Evolutionary conservation across 2,329 filamentous ascomycete species (phyloP), one percentile per base, ranked within the genome.

Genomic region (Capronia americana): DNA sequence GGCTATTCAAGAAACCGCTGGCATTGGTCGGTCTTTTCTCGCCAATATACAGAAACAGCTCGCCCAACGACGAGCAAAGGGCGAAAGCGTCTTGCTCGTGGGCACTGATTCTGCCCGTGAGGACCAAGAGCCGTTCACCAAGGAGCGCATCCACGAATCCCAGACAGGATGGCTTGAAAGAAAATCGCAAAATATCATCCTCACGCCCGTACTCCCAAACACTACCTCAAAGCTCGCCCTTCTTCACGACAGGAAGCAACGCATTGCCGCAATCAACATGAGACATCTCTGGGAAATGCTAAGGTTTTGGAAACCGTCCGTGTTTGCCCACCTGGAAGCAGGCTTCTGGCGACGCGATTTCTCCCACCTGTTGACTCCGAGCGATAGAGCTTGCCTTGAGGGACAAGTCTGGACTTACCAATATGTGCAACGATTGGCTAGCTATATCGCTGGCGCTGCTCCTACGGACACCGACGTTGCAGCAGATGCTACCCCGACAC

Each of bases 21-120:
- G 85, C 5, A 88, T 92, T 65, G 92, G 92, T 11, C 83, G 86
- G 1, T 84, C 86, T 24, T 85, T 98, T 34, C 79, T 97, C 7
- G 81, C 83, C 48, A 87, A 89, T 65, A 80, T 99, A 12, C 88
- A 91, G 61, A 85, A 86, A 56, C 82, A 90, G 6, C 87, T 96
- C 28, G 89, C 93, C 72, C 85, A 86, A 66, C 85, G 89, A 65
- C 90, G 93, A 82, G 84, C 85, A 61, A 84, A 87, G 46, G 93
- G 93, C 4, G 85, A 88, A 71, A 86, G 86, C 66, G 85, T 97
- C 59, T 85, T 93, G 63, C 84, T 97, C 20, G 79, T 98, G 34
- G 95, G 93, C n/a, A 92, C 91, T 5, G 90, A 90, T 10, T 84
- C 88, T 26, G 84, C 83, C 0, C 83, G 83, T 20, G 82, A 85